phyloP scores from a whole-genome alignment of 208 protist genomes.

The Trypanosoma cruzi region DNA sequence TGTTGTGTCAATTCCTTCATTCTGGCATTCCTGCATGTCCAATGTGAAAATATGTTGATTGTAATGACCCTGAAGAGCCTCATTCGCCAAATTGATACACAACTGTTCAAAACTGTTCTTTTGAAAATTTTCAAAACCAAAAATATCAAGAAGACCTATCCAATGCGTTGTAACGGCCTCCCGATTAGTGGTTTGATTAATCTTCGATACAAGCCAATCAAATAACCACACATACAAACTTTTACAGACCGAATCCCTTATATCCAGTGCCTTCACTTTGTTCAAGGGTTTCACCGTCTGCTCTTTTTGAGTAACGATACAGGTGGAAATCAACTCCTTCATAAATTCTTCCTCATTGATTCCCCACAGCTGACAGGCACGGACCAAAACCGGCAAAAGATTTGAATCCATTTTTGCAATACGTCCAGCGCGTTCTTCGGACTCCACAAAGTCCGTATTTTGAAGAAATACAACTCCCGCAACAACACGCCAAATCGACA shows the following conservation, averaged over 20 bases:
- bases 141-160: constrained; percentile 77
- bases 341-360: constrained; percentile 30
- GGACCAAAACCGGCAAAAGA: constrained; percentile 21
- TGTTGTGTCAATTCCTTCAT: constrained; percentile 85
- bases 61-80: constrained; percentile 92
- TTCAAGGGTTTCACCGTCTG: constrained; percentile 15
- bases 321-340: constrained; percentile 30
- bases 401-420: constrained; percentile 28
- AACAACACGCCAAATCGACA: constrained; percentile 46
- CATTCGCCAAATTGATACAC: constrained; percentile 97
- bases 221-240: constrained; percentile 46
- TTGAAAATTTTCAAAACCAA: constrained; percentile 80
- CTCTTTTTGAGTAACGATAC: constrained; percentile 24
- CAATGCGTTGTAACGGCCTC: constrained; percentile 25
- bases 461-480: constrained; percentile 73
- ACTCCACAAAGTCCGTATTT: constrained; percentile 60
- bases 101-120: constrained; percentile 96
- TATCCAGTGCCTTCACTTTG: constrained; percentile 43
- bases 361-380: constrained; percentile 33
- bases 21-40: constrained; percentile 57
- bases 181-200: constrained; percentile 37
- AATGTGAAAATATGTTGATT: constrained; percentile 85
- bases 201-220: constrained; percentile 46
- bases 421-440: constrained; percentile 21
- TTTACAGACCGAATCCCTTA: constrained; percentile 63